Evolutionary conservation across 108 stramenopile species (phyloP).

Genomic region (Cyclotella kingstonii): DNA sequence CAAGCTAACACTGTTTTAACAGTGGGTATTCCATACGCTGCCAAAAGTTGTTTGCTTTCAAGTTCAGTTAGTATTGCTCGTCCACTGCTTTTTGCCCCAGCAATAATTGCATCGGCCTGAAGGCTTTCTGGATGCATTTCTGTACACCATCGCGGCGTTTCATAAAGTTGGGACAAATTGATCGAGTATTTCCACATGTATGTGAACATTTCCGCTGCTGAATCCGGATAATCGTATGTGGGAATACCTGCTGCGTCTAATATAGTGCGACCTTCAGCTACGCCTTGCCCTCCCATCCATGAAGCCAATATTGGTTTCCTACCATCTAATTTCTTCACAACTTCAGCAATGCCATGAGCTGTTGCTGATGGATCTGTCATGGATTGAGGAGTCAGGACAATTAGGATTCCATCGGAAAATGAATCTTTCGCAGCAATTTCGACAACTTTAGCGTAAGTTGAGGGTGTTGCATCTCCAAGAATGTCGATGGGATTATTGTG

Average conservation of each 20-base stretch:
- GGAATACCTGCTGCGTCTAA: conserved; percentile 32
- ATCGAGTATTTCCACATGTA: conserved; percentile 25
- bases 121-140: conserved; percentile 37
- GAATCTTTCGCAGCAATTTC: conserved; percentile 25
- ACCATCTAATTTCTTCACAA: conserved; percentile 16
- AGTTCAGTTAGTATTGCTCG: conserved; percentile 33
- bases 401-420: conserved; percentile 31
- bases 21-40: conserved; percentile 32
- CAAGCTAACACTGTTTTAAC: conserved; percentile 13
- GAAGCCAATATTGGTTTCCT: conserved; percentile 38
- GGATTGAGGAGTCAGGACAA: conserved; percentile 42
- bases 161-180: conserved; percentile 29
- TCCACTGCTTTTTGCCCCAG: conserved; percentile 17
- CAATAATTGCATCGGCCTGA: conserved; percentile 23
- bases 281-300: conserved; percentile 37
- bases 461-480: conserved; percentile 39
- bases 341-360: conserved; percentile 28
- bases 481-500: conserved; percentile 42
- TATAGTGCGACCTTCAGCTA: conserved; percentile 29
- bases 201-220: conserved; percentile 36
- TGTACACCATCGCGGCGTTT: conserved; percentile 35
- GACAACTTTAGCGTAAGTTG: conserved; percentile 25
- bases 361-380: conserved; percentile 44
- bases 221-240: conserved; percentile 36
- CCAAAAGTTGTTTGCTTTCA: conserved; percentile 30